These are phyloP conservation scores for Sphaerosporella brunnea DNA, from an alignment of 495 filamentous ascomycete species.

Conservation along the genomic window DNA sequence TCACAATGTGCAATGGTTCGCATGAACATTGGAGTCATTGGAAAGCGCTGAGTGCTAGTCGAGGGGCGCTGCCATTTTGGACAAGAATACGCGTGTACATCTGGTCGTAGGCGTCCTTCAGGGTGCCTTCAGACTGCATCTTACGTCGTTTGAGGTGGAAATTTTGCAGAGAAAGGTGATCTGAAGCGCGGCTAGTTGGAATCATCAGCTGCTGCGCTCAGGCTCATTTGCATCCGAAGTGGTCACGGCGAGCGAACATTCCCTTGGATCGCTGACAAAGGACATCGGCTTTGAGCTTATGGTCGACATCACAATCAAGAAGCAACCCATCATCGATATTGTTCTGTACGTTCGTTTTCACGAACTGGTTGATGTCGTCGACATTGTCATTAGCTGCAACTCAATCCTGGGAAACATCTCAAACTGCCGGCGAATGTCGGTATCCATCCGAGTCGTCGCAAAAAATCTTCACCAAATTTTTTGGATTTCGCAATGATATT, in stretches of 20 bases:
- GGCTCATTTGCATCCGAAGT: too few species aligned
- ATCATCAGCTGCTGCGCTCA: not conserved
- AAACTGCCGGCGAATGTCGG: constrained; percentile 9
- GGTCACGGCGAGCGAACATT: not conserved
- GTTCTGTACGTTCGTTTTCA: not conserved
- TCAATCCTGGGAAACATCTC: constrained; percentile 4
- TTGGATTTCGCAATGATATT: constrained; percentile 1
- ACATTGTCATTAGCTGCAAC: constrained; percentile 1
- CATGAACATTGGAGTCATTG: not conserved
- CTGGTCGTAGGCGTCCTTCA: not conserved
- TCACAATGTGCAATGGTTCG: not conserved
- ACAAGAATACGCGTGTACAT: constrained; percentile 1
- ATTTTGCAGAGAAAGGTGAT: constrained; percentile 4
- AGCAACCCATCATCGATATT: not conserved
- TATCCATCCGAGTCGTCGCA: constrained; percentile 16
- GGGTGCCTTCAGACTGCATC: not conserved
- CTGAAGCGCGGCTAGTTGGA: constrained; percentile 1
- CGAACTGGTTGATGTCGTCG: constrained; percentile 4
- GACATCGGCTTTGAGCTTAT: not conserved
- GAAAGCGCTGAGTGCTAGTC: constrained; percentile 1
- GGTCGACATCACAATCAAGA: not conserved
- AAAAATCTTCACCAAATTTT: constrained; percentile 17
- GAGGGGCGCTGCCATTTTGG: not conserved
- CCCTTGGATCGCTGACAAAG: constrained; percentile 1
- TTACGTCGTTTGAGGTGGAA: not conserved